These are phyloP conservation scores for Blakeslea trispora DNA, from an alignment of 371 early-diverging fungal species.

Conservation along the genomic window DNA sequence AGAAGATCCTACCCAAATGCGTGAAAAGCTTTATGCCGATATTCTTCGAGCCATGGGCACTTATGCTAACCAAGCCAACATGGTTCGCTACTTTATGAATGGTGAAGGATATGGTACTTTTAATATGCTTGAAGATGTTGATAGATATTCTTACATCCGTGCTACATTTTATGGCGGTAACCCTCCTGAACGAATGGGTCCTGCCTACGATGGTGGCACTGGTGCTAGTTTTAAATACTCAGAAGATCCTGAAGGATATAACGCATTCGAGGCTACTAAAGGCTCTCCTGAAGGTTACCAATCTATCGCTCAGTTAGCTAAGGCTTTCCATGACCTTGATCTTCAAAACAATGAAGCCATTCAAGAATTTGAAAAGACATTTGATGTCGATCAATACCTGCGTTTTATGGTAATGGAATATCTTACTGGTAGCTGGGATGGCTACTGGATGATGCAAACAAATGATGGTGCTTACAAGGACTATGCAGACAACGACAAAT, in stretches of 20 bases:
- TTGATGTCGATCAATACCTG: slow-evolving; percentile 52
- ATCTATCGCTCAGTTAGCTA: slow-evolving; percentile 38
- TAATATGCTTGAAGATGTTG: slow-evolving; percentile 54
- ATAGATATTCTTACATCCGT: slow-evolving; percentile 49
- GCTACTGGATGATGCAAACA: slow-evolving; percentile 55
- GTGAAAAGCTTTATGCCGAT: slow-evolving; percentile 62
- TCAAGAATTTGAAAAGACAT: slow-evolving; percentile 29
- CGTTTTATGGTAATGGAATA: slow-evolving; percentile 65
- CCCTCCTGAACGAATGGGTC: slow-evolving; percentile 50
- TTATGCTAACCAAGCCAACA: slow-evolving; percentile 55
- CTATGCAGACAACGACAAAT: slow-evolving; percentile 36
- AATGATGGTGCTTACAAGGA: slow-evolving; percentile 61
- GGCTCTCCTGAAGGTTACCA: slow-evolving; percentile 33
- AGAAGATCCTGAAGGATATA: slow-evolving; percentile 25
- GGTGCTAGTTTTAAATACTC: slow-evolving; percentile 49
- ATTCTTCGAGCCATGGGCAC: slow-evolving; percentile 54
- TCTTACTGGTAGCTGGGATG: slow-evolving; percentile 58
- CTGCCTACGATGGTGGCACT: slow-evolving; percentile 55
- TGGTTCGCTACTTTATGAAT: slow-evolving; percentile 57
- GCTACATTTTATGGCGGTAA: slow-evolving; percentile 51
- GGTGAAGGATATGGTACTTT: slow-evolving; percentile 57
- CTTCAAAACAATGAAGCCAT: slow-evolving; percentile 38
- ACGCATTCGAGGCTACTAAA: slow-evolving; percentile 26
- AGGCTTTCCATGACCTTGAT: slow-evolving; percentile 35
- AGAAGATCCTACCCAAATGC: slow-evolving; percentile 64